phyloP scores from a whole-genome alignment of 176 grass and related monocot species.

The Rhynchospora pubera region DNA sequence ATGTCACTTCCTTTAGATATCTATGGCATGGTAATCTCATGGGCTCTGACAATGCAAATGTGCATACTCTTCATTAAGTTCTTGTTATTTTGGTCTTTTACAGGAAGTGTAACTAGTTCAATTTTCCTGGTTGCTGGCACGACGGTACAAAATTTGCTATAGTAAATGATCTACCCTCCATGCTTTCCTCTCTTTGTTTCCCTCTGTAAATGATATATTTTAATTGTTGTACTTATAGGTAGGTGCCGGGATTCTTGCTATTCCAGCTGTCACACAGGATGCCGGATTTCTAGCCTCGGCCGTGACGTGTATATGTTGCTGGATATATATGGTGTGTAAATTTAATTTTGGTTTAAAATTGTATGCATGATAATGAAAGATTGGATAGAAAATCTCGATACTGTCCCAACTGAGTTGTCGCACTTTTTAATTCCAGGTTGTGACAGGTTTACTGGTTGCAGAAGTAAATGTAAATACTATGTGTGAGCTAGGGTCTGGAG shows the following conservation, averaged over 20 bases:
- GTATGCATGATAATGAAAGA: neutral
- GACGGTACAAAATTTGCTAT: conserved; percentile 38
- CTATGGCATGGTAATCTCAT: neutral
- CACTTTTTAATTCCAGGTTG: conserved; percentile 62
- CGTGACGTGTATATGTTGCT: conserved; percentile 68
- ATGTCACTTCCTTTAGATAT: too few relatives aligned
- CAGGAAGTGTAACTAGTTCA: conserved; percentile 66
- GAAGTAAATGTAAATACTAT: conserved; percentile 98
- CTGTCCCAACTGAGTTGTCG: neutral
- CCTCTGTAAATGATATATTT: neutral
- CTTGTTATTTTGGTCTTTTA: conserved; percentile 22
- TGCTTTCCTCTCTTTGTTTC: neutral
- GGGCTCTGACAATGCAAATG: neutral
- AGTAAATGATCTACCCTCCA: neutral
- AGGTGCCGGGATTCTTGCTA: conserved; percentile 89
- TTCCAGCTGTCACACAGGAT: conserved; percentile 92
- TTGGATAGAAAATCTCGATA: neutral
- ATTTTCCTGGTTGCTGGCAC: conserved; percentile 82
- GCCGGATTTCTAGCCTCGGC: conserved; percentile 73
- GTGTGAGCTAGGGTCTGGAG: conserved; percentile 94
- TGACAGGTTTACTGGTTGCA: conserved; percentile 77
- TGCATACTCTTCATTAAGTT: neutral
- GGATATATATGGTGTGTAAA: conserved; percentile 92
- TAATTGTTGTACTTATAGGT: conserved; percentile 29
- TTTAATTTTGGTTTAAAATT: conserved; percentile 1